Evolutionary conservation across 805 yeast genomes (phyloP).

Genomic region (Zygoascus biomembranicola): DNA sequence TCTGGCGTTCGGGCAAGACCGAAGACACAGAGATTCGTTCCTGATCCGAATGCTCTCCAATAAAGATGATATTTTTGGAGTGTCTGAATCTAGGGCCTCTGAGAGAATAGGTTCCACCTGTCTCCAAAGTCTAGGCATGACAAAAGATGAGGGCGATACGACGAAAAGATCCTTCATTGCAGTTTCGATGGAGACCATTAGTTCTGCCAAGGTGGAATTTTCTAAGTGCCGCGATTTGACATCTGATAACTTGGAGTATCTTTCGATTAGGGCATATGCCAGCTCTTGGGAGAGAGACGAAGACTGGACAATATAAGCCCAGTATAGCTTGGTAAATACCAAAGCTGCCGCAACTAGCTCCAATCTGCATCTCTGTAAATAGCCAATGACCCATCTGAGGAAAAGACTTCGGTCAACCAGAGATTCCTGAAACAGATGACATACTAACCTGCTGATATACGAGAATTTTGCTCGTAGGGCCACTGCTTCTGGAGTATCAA

Average conservation of each 20-base stretch:
- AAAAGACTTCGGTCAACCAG: constrained; percentile 56
- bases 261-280: constrained; percentile 48
- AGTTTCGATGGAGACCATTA: background rate
- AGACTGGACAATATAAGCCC: constrained; percentile 53
- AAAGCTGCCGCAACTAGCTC: constrained; percentile 40
- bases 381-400: constrained; percentile 53
- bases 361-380: constrained; percentile 34
- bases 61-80: constrained; percentile 7
- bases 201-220: background rate
- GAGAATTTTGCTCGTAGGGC: constrained; percentile 34
- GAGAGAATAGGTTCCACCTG: constrained; percentile 20
- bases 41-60: constrained; percentile 15
- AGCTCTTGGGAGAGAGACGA: constrained; percentile 58
- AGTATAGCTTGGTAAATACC: constrained; percentile 54
- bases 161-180: constrained; percentile 16
- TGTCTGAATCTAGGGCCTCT: constrained; percentile 16
- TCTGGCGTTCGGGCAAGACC: constrained; percentile 17
- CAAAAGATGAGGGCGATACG: constrained; percentile 23
- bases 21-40: constrained; percentile 18
- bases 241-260: constrained; percentile 24
- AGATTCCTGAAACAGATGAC: constrained; percentile 60
- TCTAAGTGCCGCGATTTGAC: constrained; percentile 1
- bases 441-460: constrained; percentile 51
- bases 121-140: constrained; percentile 27
- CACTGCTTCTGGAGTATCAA: constrained; percentile 4